phyloP scores from a whole-genome alignment of 768 basidiomycete genomes.

The Russula brevipes region DNA sequence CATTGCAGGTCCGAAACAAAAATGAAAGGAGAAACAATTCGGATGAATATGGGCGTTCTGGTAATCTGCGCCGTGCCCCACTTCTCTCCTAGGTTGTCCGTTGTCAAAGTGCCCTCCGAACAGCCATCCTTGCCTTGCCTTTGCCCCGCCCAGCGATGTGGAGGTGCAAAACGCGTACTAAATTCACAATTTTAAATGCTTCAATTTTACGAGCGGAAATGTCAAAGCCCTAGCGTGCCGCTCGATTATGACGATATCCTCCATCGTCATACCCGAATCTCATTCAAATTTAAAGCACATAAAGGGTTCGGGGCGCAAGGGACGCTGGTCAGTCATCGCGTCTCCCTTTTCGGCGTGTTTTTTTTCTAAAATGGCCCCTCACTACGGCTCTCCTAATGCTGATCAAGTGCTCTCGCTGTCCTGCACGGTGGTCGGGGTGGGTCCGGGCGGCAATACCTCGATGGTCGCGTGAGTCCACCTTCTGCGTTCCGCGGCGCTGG shows the following conservation, averaged over 20 bases:
- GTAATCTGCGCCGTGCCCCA: constrained; percentile 12
- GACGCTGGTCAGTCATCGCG: neutral
- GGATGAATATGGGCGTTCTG: neutral
- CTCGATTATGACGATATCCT: neutral
- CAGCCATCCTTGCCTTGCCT: neutral
- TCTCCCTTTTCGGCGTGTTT: constrained; percentile 6
- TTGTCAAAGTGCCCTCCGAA: constrained; percentile 8
- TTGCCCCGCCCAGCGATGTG: neutral
- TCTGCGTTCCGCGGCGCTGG: constrained; percentile 5
- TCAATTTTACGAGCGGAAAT: constrained; percentile 1
- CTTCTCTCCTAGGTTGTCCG: constrained; percentile 14
- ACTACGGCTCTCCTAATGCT: constrained; percentile 28
- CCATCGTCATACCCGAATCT: neutral
- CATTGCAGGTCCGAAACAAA: neutral
- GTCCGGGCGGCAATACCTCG: constrained; percentile 73
- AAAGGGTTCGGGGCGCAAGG: neutral
- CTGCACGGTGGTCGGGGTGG: constrained; percentile 60
- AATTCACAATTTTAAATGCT: constrained; percentile 1
- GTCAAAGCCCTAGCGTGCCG: constrained; percentile 10
- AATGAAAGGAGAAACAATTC: neutral
- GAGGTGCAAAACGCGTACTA: neutral
- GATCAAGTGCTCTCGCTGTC: constrained; percentile 56
- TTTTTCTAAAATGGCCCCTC: constrained; percentile 26
- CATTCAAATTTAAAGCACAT: neutral
- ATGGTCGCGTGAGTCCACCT: constrained; percentile 65